Percentiles rank a stretch among this genome's conserved stretches.
Evolutionary conservation across 495 filamentous ascomycete species (phyloP).

Genomic region (Saxophila tyrrhenica): DNA sequence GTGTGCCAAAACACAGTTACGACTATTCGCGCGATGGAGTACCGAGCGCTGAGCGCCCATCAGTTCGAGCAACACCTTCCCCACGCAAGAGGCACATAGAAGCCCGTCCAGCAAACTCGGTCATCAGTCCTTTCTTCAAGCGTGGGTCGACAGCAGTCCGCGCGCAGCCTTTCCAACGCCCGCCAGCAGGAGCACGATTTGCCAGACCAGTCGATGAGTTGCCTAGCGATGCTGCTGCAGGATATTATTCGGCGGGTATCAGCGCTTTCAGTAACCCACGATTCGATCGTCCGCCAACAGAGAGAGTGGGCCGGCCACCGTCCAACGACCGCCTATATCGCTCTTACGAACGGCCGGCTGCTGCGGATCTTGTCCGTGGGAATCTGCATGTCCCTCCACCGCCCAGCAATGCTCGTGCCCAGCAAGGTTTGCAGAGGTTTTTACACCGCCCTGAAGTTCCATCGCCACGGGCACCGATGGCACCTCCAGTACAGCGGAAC

Average conservation of each 20-base stretch:
- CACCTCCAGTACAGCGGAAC: not conserved
- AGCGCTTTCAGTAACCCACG: too few relatives aligned
- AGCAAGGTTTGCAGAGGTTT: slow-evolving; percentile 7
- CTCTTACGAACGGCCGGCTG: not conserved
- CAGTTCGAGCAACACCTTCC: not conserved
- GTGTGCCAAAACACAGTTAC: not conserved
- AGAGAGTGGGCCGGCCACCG: not conserved
- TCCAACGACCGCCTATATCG: not conserved
- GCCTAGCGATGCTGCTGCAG: not conserved
- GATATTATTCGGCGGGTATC: not conserved
- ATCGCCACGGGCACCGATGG: not conserved
- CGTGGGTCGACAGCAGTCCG: not conserved
- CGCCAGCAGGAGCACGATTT: not conserved
- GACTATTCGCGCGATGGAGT: not conserved
- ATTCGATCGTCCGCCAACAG: too few relatives aligned
- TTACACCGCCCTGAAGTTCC: slow-evolving; percentile 11
- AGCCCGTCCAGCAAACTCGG: slow-evolving; percentile 7
- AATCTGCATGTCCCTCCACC: too few relatives aligned
- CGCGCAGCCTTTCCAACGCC: not conserved
- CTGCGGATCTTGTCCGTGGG: too few relatives aligned
- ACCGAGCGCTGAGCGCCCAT: not conserved
- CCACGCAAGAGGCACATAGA: slow-evolving; percentile 3
- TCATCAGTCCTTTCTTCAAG: slow-evolving; percentile 27
- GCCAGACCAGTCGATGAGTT: not conserved
- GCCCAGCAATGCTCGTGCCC: too few relatives aligned